Evolutionary conservation across 129 eudicot species (phyloP).

Genomic region (Escallonia rubra): DNA sequence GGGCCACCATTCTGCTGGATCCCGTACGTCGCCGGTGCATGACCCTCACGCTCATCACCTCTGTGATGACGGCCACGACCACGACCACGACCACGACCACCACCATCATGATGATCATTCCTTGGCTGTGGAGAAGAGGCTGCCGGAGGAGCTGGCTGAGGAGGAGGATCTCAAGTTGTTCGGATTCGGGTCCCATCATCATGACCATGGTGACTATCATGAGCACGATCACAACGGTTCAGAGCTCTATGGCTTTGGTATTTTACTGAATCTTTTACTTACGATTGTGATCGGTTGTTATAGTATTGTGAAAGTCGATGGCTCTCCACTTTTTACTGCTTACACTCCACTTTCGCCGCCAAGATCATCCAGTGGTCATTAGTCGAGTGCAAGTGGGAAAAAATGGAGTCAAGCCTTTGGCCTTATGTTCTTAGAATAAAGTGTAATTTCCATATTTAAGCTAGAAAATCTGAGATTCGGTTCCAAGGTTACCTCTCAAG

Average conservation of each 20-base stretch:
- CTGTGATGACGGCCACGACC: slow-evolving; percentile 50
- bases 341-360: too few species aligned
- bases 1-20: slow-evolving; percentile 23
- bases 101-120: slow-evolving; percentile 18
- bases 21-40: slow-evolving; percentile 25
- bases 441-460: too few species aligned
- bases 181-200: slow-evolving; percentile 33
- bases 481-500: too few species aligned
- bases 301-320: too few species aligned
- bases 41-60: slow-evolving; percentile 32
- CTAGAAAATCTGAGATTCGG: too few species aligned
- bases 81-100: slow-evolving; percentile 27
- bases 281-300: not conserved
- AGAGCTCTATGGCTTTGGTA: slow-evolving; percentile 62
- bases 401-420: too few species aligned
- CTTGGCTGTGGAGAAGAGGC: slow-evolving; percentile 25
- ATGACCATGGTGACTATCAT: slow-evolving; percentile 23
- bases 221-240: slow-evolving; percentile 18
- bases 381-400: too few species aligned
- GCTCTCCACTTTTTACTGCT: too few species aligned
- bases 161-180: slow-evolving; percentile 72
- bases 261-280: not conserved
- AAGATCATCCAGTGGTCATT: too few species aligned
- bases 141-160: slow-evolving; percentile 92
- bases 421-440: too few species aligned